Evolutionary conservation across 192 early-diverging fungal species (phyloP), one percentile per base, ranked within the genome.

Genomic region (Haplosporangium gracile): DNA sequence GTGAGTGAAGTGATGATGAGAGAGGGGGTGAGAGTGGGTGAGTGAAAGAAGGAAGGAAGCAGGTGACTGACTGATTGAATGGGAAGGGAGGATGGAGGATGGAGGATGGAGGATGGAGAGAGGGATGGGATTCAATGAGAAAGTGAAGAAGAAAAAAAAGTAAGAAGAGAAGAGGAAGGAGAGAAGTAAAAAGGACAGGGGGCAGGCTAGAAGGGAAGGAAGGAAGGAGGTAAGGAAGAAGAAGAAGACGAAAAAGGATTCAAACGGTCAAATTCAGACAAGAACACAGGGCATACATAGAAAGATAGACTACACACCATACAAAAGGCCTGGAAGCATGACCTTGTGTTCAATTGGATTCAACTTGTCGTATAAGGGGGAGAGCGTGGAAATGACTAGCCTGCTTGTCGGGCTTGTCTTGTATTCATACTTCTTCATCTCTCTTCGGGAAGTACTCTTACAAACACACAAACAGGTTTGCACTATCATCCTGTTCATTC

Each of bases 51-150:
- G 70, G 39, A 38, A 72, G 22, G 38, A 10, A 29, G 24, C 29
- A 5, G 6, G 40, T 15, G 24, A 51, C 16, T 73, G n/a, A 20
- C 5, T 49, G 40, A 22, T 5, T 49, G 26, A 49, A 6, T 13
- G 24, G 22, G 47, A 47, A n/a, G 39, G 36, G 34, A 36, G 2
- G 76, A 20, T 42, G 63, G 75, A 68, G 24, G 7, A 40, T 22
- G n/a, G 63, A 47, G 16, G 43, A 32, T 47, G 32, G 47, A 53
- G 65, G 55, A 60, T 8, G 10, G 55, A 2, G 24, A 6, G 55
- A 34, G 36, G 42, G 40, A 63, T 65, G 76, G 42, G 18, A 63
- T 39, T 57, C 51, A 63, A 79, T 72, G 45, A 43, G 38, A 26
- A 73, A 45, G 53, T 49, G 36, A 70, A 72, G 34, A 72, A 32